Base-by-base conservation (phyloP, 306 rosid genomes). In the Spatholobus suberectus region DNA sequence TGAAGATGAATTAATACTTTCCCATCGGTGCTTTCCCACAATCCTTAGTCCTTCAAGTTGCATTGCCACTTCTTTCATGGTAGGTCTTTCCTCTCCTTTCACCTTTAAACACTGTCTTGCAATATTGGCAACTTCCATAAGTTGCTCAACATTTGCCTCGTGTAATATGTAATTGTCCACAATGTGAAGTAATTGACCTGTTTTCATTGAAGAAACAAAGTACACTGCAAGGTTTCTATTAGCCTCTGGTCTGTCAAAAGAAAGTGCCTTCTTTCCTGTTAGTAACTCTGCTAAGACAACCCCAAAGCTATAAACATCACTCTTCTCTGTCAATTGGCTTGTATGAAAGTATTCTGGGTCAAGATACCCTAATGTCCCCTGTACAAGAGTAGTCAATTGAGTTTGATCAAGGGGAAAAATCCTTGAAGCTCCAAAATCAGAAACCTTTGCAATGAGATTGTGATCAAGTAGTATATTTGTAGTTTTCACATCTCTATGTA, bases 281-380 rank as follows among this genome's bases (percentile, higher is more conserved):
- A 89, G 21, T n/a, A 91, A 41, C 76, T 91, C 93, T 1, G 84
- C 75, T 6, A 91, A 27, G 2, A 89, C 88, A 2, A 91, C 89
- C 8, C 91, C 90, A 18, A 91, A 91, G 17, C 92, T 89, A 44
- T 87, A 89, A 0, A 90, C 94, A 65, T 89, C 94, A 52, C 94
- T 91, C 38, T 91, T 91, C n/a, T 87, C 88, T 12, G 88, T 89
- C 46, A 90, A 54, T 2, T 83, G 87, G 52, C 90, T 86, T 12
- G 90, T 87, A 0, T 66, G 81, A 15, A 89, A 61, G 44, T 88
- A 91, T 51, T 88, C 87, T 0, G 94, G 91, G 21, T 88, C 91
- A 5, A 90, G 82, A 44, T 90, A 90, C 5, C 90, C 91, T 0
- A 85, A 12, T 9, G 94, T 90, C 17, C 94, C 94, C 10, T 88